Conservation (phyloP, 805 yeast species). For the Metahyphopichia silvanorum region DNA sequence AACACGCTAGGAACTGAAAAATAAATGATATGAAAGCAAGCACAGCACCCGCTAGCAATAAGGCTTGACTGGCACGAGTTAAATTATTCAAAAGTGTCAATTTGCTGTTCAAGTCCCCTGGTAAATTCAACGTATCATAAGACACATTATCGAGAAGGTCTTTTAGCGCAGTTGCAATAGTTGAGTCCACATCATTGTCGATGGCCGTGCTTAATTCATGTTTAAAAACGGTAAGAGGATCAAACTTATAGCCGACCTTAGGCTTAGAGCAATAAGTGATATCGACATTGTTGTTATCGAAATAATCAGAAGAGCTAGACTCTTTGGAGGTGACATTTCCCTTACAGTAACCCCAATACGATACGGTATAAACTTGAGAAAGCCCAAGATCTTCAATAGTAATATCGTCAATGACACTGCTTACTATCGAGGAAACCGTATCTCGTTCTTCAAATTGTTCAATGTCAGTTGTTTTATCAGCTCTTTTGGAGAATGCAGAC, state of each 20-base stretch:
- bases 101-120: slow-evolving; percentile 50
- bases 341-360: slow-evolving; percentile 44
- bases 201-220: slow-evolving; percentile 28
- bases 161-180: slow-evolving; percentile 15
- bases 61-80: slow-evolving; percentile 55
- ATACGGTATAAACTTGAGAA: slow-evolving; percentile 36
- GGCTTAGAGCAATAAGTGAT: slow-evolving; percentile 54
- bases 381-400: slow-evolving; percentile 34
- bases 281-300: slow-evolving; percentile 28
- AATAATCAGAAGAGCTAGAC: slow-evolving; percentile 8
- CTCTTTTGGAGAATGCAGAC: slow-evolving; percentile 10
- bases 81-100: slow-evolving; percentile 42
- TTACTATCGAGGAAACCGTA: slow-evolving; percentile 6
- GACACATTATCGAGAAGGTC: slow-evolving; percentile 19
- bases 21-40: slow-evolving; percentile 43
- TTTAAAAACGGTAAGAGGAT: slow-evolving; percentile 42
- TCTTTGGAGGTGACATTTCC: slow-evolving; percentile 17
- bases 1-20: slow-evolving; percentile 45
- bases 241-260: slow-evolving; percentile 52
- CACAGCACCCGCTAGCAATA: slow-evolving; percentile 28
- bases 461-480: slow-evolving; percentile 7
- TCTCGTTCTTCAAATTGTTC: slow-evolving; percentile 9
- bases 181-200: slow-evolving; percentile 14
- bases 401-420: slow-evolving; percentile 17
- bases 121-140: slow-evolving; percentile 43